phyloP scores from a whole-genome alignment of 805 yeast genomes.

The Myxozyma mucilagina region DNA sequence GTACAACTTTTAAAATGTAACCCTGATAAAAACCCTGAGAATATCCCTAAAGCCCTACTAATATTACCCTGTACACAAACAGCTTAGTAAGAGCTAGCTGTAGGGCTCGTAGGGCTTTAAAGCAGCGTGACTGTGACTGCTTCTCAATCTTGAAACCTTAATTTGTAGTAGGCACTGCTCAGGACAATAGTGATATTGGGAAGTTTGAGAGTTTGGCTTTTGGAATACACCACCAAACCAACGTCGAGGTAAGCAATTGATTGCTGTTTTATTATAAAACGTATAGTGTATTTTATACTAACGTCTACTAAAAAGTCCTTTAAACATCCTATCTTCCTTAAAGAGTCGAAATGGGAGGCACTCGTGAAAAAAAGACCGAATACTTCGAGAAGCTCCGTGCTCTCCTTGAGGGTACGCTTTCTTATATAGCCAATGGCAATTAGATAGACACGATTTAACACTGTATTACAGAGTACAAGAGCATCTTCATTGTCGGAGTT shows the following conservation, averaged over 20 bases:
- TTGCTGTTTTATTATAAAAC: background rate
- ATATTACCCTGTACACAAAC: background rate
- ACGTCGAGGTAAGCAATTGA: slow-evolving; percentile 10
- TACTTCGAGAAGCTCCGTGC: slow-evolving; percentile 94
- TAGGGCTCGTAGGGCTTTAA: slow-evolving; percentile 9
- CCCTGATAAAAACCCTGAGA: no score
- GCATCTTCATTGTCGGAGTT: slow-evolving; percentile 98
- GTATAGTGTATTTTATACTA: background rate
- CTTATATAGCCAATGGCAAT: background rate
- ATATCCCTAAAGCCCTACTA: background rate
- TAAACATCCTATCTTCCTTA: slow-evolving; percentile 84
- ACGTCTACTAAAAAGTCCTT: slow-evolving; percentile 49
- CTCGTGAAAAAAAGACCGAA: slow-evolving; percentile 95
- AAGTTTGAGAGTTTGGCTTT: background rate
- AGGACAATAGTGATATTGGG: background rate
- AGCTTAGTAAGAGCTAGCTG: background rate
- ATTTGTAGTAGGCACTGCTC: background rate
- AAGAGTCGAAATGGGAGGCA: slow-evolving; percentile 99
- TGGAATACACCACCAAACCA: slow-evolving; percentile 1
- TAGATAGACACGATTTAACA: background rate
- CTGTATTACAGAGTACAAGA: slow-evolving; percentile 72
- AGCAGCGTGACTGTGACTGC: slow-evolving; percentile 3
- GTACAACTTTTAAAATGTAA: no score
- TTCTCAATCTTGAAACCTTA: background rate
- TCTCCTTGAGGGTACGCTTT: slow-evolving; percentile 60